Evolutionary conservation across 1,284 basidiomycete species (phyloP).

Genomic region (Malassezia pachydermatis): DNA sequence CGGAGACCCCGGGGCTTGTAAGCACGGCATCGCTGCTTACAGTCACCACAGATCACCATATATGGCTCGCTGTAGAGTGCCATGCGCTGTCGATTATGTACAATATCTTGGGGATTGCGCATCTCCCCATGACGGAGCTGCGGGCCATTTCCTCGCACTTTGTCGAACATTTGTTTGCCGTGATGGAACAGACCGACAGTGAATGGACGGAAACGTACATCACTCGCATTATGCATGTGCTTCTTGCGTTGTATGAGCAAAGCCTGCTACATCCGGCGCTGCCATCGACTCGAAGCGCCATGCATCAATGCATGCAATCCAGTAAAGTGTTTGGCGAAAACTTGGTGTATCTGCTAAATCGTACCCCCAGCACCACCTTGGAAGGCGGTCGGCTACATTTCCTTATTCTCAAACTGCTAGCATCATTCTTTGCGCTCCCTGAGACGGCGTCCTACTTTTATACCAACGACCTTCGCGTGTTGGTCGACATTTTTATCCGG

Average conservation of each 20-base stretch:
- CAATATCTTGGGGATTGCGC: conserved; percentile 36
- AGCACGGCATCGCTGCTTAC: conserved; percentile 10
- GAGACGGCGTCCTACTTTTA: conserved; percentile 94
- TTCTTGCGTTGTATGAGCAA: conserved; percentile 78
- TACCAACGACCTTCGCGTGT: conserved; percentile 88
- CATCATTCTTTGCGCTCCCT: conserved; percentile 83
- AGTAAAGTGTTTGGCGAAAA: conserved; percentile 96
- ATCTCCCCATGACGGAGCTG: conserved; percentile 10
- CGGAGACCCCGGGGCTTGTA: not conserved
- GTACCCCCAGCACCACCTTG: conserved; percentile 54
- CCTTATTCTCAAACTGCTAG: conserved; percentile 85
- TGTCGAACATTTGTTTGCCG: conserved; percentile 79
- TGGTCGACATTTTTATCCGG: conserved; percentile 91
- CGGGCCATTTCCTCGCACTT: conserved; percentile 57
- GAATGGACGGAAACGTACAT: conserved; percentile 67
- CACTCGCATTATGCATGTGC: conserved; percentile 28
- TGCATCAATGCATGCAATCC: conserved; percentile 69
- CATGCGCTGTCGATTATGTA: conserved; percentile 50
- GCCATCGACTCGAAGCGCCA: conserved; percentile 20
- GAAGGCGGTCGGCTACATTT: conserved; percentile 92
- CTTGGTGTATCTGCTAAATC: conserved; percentile 96
- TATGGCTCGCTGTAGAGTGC: not conserved
- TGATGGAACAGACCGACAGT: conserved; percentile 78
- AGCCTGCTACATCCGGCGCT: conserved; percentile 62
- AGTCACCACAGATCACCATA: conserved; percentile 10